A percentile compares a stretch with the other conserved stretches of the same genome.
Evolutionary conservation across 208 protist species (phyloP).

Genomic region (Porcisia deanei): DNA sequence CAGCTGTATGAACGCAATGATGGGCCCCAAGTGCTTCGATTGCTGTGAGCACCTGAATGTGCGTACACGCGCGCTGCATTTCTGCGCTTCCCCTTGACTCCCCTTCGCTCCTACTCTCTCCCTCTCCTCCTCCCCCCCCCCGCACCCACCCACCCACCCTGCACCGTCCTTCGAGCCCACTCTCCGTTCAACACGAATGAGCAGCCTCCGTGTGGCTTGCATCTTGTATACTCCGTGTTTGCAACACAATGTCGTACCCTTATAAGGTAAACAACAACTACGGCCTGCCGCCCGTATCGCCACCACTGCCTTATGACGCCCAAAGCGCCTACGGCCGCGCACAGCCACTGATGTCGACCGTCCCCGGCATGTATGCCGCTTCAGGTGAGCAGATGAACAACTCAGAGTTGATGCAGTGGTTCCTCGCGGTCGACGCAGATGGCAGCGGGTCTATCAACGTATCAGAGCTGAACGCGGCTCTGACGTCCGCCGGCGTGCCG

Average conservation of each 20-base stretch:
- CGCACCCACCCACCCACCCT: too few species aligned
- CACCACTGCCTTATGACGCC: constrained; percentile 30
- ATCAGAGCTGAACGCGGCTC: constrained; percentile 71
- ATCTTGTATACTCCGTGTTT: neutral
- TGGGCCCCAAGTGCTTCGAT: neutral
- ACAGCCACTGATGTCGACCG: constrained; percentile 12
- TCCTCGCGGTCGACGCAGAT: constrained; percentile 76
- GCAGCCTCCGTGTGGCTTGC: neutral
- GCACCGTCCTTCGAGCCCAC: neutral
- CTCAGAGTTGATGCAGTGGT: constrained; percentile 70
- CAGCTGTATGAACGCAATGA: neutral
- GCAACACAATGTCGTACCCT: constrained; percentile 4
- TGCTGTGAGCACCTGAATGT: neutral
- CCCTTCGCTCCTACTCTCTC: neutral
- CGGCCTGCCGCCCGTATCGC: constrained; percentile 10
- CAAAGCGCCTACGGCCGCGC: constrained; percentile 18
- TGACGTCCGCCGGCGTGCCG: constrained; percentile 50
- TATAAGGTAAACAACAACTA: constrained; percentile 3
- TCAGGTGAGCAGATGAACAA: constrained; percentile 28
- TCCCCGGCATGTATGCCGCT: constrained; percentile 33
- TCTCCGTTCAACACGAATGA: neutral
- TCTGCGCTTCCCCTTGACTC: neutral
- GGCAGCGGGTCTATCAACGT: constrained; percentile 70
- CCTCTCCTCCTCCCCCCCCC: neutral
- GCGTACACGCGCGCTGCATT: neutral